Percentiles rank a stretch among this genome's conserved stretches.
Conservation (phyloP, 2,329 filamentous ascomycete genomes). For the Atkinsonella texensis region DNA sequence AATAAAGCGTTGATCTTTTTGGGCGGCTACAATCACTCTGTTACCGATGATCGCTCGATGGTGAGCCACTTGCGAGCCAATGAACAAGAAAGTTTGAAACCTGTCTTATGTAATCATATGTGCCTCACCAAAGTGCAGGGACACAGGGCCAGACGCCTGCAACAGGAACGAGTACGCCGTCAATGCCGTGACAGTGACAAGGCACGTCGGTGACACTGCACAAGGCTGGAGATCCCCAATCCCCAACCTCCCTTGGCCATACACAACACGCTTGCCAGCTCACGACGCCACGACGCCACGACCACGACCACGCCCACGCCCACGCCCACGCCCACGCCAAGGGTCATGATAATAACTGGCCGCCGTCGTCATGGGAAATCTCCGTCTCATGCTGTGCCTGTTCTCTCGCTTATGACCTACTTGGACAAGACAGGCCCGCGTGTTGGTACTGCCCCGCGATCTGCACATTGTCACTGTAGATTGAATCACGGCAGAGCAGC, state of each 20-base stretch:
- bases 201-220: background rate
- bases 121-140: background rate
- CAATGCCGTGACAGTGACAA: too few species aligned
- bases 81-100: background rate
- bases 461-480: background rate
- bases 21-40: background rate
- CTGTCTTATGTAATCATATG: slow-evolving; percentile 2
- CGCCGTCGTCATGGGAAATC: slow-evolving; percentile 7
- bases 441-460: slow-evolving; percentile 17
- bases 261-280: slow-evolving; percentile 5
- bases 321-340: background rate
- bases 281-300: background rate
- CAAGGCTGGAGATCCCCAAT: background rate
- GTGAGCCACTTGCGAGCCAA: background rate
- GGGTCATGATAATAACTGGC: slow-evolving; percentile 13
- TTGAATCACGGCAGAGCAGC: background rate
- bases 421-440: slow-evolving; percentile 6
- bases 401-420: slow-evolving; percentile 11
- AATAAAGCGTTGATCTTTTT: background rate
- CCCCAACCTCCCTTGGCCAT: background rate
- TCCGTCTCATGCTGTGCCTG: background rate
- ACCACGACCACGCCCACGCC: background rate
- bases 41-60: background rate
- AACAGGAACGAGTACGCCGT: background rate
- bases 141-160: background rate